Percentiles rank a stretch among this genome's conserved stretches.
Evolutionary conservation across 2,329 filamentous ascomycete species (phyloP).

Genomic region (Fusarium napiforme): DNA sequence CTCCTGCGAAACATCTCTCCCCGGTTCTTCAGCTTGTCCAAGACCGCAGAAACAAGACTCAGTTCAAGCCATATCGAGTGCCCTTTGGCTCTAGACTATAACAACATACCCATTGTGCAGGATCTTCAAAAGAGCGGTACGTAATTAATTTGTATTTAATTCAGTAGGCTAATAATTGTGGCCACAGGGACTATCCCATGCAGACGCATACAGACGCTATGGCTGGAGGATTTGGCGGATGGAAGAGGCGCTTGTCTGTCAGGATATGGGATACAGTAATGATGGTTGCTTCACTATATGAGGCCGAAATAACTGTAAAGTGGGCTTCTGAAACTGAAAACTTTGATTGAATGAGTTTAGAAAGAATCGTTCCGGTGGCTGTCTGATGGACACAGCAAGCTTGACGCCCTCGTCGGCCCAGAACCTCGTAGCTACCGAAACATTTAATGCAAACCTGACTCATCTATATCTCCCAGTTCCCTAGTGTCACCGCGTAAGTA

Average conservation of each 20-base stretch:
- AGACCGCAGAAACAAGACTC: neutral
- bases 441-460: neutral
- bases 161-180: rapidly evolving
- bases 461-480: neutral
- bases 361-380: rapidly evolving
- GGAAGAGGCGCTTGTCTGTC: too few relatives aligned
- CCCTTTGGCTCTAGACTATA: neutral
- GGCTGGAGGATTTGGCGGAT: neutral
- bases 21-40: neutral
- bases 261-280: neutral
- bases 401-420: too few relatives aligned
- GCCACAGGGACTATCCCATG: too few relatives aligned
- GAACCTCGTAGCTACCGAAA: rapidly evolving
- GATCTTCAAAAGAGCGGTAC: too few relatives aligned
- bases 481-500: neutral
- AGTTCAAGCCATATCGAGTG: neutral
- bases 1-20: neutral
- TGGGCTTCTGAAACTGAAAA: neutral
- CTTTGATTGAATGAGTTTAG: neutral
- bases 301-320: neutral
- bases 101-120: neutral
- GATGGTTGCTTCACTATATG: neutral
- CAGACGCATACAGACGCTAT: neutral
- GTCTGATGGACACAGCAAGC: neutral
- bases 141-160: too few relatives aligned